phyloP scores from a whole-genome alignment of 257 asterid species.

The Cordia subcordata region DNA sequence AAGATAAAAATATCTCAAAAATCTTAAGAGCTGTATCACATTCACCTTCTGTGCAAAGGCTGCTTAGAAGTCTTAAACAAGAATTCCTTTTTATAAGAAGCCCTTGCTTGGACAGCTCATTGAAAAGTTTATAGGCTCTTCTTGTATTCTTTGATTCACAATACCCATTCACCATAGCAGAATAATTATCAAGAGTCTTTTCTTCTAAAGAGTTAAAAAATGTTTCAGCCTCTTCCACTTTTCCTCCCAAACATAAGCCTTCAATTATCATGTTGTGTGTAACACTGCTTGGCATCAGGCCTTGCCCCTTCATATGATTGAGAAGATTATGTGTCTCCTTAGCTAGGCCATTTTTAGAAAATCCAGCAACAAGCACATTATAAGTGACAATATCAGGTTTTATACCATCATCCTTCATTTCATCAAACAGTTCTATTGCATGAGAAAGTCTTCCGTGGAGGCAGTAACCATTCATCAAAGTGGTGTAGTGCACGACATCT shows the following conservation, averaged over 20 bases:
- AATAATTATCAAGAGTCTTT: conserved; percentile 48
- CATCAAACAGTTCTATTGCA: conserved; percentile 46
- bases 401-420: conserved; percentile 51
- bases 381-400: conserved; percentile 56
- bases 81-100: conserved; percentile 30
- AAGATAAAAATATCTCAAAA: conserved; percentile 32
- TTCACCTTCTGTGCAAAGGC: conserved; percentile 57
- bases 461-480: conserved; percentile 65
- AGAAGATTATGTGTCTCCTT: conserved; percentile 37
- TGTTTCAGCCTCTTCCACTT: conserved; percentile 54
- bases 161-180: conserved; percentile 66
- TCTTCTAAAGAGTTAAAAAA: conserved; percentile 44
- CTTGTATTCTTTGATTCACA: conserved; percentile 45
- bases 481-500: conserved; percentile 63
- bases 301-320: conserved; percentile 47
- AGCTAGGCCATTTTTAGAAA: conserved; percentile 45
- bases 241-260: conserved; percentile 59
- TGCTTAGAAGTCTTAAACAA: conserved; percentile 50
- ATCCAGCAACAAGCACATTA: conserved; percentile 61
- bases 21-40: conserved; percentile 34
- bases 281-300: conserved; percentile 42
- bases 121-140: conserved; percentile 47
- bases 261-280: conserved; percentile 66
- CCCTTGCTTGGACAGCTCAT: conserved; percentile 30
- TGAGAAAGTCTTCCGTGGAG: conserved; percentile 42